phyloP scores from a whole-genome alignment of 768 basidiomycete genomes.

The Tricholoma terreum region DNA sequence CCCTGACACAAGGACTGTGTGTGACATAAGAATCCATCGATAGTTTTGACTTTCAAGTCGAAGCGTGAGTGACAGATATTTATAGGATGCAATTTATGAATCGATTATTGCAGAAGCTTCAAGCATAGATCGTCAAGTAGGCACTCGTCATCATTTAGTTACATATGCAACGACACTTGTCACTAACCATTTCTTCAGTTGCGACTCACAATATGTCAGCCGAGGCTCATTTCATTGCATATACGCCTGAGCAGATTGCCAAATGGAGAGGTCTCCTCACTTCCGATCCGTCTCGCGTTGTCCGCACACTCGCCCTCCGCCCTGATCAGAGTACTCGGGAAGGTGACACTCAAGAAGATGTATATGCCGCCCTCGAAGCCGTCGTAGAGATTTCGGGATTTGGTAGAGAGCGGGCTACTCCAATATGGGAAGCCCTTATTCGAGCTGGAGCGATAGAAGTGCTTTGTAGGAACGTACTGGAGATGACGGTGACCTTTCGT shows the following conservation, averaged over 20 bases:
- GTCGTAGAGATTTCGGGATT: background rate
- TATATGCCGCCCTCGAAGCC: conserved; percentile 5
- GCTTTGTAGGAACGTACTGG: conserved; percentile 6
- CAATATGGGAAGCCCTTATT: conserved; percentile 2
- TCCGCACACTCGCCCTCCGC: conserved; percentile 2
- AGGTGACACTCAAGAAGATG: conserved; percentile 6
- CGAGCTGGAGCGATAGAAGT: conserved; percentile 4
- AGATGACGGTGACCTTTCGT: background rate
- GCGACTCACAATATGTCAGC: too few relatives aligned
- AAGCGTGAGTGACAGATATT: too few relatives aligned
- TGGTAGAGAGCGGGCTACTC: background rate
- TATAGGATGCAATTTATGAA: too few relatives aligned
- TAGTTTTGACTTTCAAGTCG: too few relatives aligned
- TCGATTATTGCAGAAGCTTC: too few relatives aligned
- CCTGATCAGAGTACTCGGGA: conserved; percentile 3
- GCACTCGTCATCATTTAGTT: too few relatives aligned
- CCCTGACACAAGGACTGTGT: too few relatives aligned
- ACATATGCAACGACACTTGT: too few relatives aligned
- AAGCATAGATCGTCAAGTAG: too few relatives aligned
- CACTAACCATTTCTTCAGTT: too few relatives aligned
- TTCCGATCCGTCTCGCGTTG: conserved; percentile 4
- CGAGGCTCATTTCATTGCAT: conserved; percentile 1
- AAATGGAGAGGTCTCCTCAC: conserved; percentile 3
- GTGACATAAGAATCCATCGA: too few relatives aligned
- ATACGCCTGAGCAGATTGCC: conserved; percentile 8